Conservation (phyloP, 176 grass and related monocot genomes). For the Leersia perrieri region DNA sequence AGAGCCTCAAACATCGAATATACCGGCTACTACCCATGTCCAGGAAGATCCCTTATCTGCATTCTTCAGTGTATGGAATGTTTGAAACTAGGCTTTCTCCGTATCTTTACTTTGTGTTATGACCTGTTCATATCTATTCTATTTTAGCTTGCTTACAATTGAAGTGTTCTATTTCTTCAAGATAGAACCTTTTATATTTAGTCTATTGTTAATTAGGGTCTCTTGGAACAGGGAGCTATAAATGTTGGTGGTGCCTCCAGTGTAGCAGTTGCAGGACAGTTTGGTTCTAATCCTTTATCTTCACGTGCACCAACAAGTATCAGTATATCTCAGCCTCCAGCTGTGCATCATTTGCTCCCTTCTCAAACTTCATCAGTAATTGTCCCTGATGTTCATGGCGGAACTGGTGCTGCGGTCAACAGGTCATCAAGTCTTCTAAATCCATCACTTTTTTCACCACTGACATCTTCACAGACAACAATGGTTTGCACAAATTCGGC, state of each 20-base stretch:
- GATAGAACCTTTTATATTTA: background rate
- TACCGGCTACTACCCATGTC: constrained; percentile 32
- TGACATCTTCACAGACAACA: constrained; percentile 35
- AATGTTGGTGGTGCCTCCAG: constrained; percentile 27
- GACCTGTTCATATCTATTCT: background rate
- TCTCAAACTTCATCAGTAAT: constrained; percentile 29
- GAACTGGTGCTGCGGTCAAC: constrained; percentile 4
- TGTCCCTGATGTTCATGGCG: constrained; percentile 22
- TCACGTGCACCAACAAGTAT: constrained; percentile 17
- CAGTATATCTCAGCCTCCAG: background rate
- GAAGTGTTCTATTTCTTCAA: constrained; percentile 13
- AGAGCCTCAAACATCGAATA: constrained; percentile 34
- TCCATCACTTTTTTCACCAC: constrained; percentile 50
- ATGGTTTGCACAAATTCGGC: constrained; percentile 22
- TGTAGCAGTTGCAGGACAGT: constrained; percentile 26
- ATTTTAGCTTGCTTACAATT: background rate
- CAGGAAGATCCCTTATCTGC: constrained; percentile 43
- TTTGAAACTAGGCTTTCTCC: background rate
- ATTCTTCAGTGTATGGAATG: constrained; percentile 51
- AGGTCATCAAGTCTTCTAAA: constrained; percentile 45
- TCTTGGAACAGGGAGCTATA: constrained; percentile 39
- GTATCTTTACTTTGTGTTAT: background rate
- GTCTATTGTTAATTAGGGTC: constrained; percentile 13
- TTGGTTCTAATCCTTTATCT: constrained; percentile 24
- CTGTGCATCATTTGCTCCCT: constrained; percentile 31